Evolutionary conservation across 1,284 basidiomycete species (phyloP).

Genomic region (Leccinum griseonigrum): DNA sequence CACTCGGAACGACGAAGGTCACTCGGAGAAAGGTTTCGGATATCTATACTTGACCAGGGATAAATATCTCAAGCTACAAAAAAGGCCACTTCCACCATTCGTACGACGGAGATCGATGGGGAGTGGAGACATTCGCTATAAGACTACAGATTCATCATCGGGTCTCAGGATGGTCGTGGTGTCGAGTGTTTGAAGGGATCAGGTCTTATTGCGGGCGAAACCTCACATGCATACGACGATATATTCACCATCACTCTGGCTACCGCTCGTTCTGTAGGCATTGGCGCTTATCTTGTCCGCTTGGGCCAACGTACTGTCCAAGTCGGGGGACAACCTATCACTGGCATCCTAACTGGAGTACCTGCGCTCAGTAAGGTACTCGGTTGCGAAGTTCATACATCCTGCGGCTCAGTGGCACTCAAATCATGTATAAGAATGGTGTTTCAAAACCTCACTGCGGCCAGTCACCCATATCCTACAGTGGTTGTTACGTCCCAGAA

Average conservation of each 20-base stretch:
- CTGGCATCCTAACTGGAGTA: constrained; percentile 84
- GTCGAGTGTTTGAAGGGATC: constrained; percentile 96
- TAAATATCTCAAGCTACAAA: constrained; percentile 80
- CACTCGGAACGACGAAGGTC: constrained; percentile 81
- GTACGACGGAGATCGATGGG: constrained; percentile 83
- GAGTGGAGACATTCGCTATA: constrained; percentile 84
- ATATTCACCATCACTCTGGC: constrained; percentile 99
- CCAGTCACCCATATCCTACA: constrained; percentile 87
- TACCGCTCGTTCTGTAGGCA: constrained; percentile 97
- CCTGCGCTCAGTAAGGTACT: constrained; percentile 98
- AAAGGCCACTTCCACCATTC: constrained; percentile 76
- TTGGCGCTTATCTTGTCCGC: constrained; percentile 98
- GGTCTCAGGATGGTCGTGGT: constrained; percentile 95
- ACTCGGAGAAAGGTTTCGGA: constrained; percentile 94
- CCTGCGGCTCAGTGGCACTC: constrained; percentile 97
- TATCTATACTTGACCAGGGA: constrained; percentile 95
- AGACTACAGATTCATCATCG: constrained; percentile 94
- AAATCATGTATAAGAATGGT: constrained; percentile 99
- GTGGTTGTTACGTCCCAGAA: constrained; percentile 94
- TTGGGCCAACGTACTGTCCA: constrained; percentile 98
- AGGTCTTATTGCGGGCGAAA: constrained; percentile 98
- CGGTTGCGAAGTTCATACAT: constrained; percentile 98
- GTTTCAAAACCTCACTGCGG: constrained; percentile 93
- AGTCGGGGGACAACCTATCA: constrained; percentile 99
- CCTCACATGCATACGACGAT: constrained; percentile 96